Percentiles rank a stretch among this genome's conserved stretches.
Conservation (phyloP, 2,329 filamentous ascomycete species). For the Atkinsonella texensis region DNA sequence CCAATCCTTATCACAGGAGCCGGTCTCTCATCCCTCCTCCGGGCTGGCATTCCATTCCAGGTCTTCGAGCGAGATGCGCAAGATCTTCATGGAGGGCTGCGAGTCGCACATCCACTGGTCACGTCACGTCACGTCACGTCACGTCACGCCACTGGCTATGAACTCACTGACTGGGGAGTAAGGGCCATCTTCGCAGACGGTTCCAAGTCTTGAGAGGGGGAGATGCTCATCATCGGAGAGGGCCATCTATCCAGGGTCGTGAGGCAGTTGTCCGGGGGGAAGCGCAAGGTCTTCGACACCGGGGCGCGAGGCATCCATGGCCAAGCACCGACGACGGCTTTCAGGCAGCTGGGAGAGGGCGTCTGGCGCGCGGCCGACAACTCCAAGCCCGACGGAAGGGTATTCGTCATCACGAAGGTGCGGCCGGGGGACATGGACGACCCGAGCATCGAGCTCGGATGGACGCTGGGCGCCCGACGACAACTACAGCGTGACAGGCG, state of each 20-base stretch:
- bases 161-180: constrained; percentile 42
- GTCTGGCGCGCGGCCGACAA: constrained; percentile 45
- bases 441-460: constrained; percentile 44
- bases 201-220: constrained; percentile 43
- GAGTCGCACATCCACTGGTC: constrained; percentile 44
- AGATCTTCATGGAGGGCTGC: constrained; percentile 42
- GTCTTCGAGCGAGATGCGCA: constrained; percentile 53
- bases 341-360: constrained; percentile 49
- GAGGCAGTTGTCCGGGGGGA: constrained; percentile 44
- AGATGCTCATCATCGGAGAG: constrained; percentile 48
- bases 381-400: constrained; percentile 29
- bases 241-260: constrained; percentile 50
- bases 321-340: constrained; percentile 49
- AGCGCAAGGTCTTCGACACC: constrained; percentile 49
- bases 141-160: constrained; percentile 45
- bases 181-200: constrained; percentile 48
- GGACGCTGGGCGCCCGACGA: constrained; percentile 54
- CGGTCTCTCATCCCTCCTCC: constrained; percentile 29
- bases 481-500: constrained; percentile 45
- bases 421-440: constrained; percentile 47
- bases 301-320: constrained; percentile 54
- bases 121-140: constrained; percentile 39
- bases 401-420: constrained; percentile 53
- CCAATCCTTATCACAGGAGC: constrained; percentile 32
- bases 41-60: constrained; percentile 33